These are phyloP conservation scores for Vachellia pachyceras DNA, from an alignment of 306 rosid genomes.

Conservation along the genomic window DNA sequence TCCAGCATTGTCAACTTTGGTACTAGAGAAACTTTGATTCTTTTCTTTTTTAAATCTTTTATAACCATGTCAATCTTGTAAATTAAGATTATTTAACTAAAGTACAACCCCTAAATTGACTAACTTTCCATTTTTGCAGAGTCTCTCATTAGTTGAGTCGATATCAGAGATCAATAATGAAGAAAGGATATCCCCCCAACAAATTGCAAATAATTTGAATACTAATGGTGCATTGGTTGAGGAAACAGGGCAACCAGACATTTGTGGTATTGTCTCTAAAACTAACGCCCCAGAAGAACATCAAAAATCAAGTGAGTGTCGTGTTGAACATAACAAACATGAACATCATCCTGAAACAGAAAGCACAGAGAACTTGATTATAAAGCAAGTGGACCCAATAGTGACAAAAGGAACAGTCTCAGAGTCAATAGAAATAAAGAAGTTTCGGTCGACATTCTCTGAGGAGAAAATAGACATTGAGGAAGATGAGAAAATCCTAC, in stretches of 20 bases:
- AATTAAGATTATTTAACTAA: constrained; percentile 9
- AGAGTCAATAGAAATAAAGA: constrained; percentile 14
- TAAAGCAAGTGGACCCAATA: constrained; percentile 6
- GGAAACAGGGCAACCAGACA: constrained; percentile 36
- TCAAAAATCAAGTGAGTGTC: constrained; percentile 22
- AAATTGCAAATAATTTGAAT: constrained; percentile 24
- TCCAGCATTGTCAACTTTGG: constrained; percentile 4
- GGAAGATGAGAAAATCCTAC: constrained; percentile 11
- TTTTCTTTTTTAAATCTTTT: not conserved
- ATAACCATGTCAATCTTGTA: constrained; percentile 17
- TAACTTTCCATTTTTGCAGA: constrained; percentile 40
- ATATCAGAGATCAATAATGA: constrained; percentile 34
- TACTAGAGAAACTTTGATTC: not conserved
- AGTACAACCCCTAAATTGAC: constrained; percentile 12
- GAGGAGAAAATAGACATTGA: constrained; percentile 21
- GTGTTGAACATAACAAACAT: constrained; percentile 13
- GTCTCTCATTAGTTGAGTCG: constrained; percentile 28
- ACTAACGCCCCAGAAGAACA: constrained; percentile 32
- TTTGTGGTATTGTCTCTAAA: constrained; percentile 19
- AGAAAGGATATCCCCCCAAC: constrained; percentile 26
- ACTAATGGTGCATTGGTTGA: constrained; percentile 32
- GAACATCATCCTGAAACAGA: constrained; percentile 13
- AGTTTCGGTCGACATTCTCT: not conserved
- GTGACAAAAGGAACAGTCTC: constrained; percentile 21
- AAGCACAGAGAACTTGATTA: constrained; percentile 14